phyloP scores from a whole-genome alignment of 495 filamentous ascomycete genomes.

The Hypoxylon crocopeplum region DNA sequence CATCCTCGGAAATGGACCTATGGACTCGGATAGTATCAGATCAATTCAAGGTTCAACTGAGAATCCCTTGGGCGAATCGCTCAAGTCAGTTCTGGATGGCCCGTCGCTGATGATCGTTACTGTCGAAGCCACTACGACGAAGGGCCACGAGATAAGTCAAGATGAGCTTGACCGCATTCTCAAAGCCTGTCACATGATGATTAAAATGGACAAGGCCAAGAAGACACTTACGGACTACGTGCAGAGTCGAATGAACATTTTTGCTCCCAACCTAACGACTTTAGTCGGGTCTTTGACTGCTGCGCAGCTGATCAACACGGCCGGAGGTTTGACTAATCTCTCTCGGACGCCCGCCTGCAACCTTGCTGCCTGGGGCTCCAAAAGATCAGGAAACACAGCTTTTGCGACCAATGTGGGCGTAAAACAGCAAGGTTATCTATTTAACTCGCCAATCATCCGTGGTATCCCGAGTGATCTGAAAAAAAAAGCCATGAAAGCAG shows the following conservation, averaged over 20 bases:
- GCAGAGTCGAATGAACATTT: conserved; percentile 95
- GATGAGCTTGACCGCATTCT: conserved; percentile 77
- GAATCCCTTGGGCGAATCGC: conserved; percentile 75
- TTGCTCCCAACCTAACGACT: conserved; percentile 93
- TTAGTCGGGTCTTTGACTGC: conserved; percentile 94
- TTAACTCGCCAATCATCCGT: conserved; percentile 85
- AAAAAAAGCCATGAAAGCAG: conserved; percentile 94
- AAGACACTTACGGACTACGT: conserved; percentile 90
- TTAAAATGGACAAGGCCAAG: conserved; percentile 87
- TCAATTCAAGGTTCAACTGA: conserved; percentile 70
- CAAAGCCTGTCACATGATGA: conserved; percentile 83
- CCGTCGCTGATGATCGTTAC: conserved; percentile 94
- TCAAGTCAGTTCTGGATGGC: conserved; percentile 82
- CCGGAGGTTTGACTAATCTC: conserved; percentile 85
- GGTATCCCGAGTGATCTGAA: conserved; percentile 85
- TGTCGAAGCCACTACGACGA: conserved; percentile 90
- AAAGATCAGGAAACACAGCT: conserved; percentile 80
- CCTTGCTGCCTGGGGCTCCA: conserved; percentile 84
- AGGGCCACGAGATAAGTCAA: conserved; percentile 76
- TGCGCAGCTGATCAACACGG: conserved; percentile 92
- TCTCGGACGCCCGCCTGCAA: conserved; percentile 95
- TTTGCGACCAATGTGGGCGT: conserved; percentile 95
- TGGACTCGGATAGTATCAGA: conserved; percentile 85
- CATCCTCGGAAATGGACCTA: conserved; percentile 89
- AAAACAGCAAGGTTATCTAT: conserved; percentile 91